Base-by-base conservation (phyloP, 352 stramenopile genomes). In the Globisporangium cederbergense region DNA sequence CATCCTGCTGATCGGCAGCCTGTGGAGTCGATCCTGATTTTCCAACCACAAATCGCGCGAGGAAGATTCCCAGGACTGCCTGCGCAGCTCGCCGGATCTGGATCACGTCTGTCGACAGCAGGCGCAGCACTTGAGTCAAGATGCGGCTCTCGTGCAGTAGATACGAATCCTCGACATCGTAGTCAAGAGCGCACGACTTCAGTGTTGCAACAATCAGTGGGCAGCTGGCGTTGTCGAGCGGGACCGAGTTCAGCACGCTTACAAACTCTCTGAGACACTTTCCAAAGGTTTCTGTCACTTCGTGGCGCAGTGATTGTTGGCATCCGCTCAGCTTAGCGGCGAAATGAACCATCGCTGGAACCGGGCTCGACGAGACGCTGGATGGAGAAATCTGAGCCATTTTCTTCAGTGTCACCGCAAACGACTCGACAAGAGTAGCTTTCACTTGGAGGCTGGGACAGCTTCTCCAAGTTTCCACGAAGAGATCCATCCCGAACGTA, bases 151-250 rank as follows among this genome's bases (percentile, higher is more conserved):
- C 80, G 14, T 89, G 71, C 1, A 94, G 66, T 9, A 94, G 70
- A 54, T 88, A 88, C 8, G 79, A 77, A 49, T 94, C 86, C 38
- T 93, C 83, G 8, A 87, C 58, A n/a, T 93, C 74, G 49, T 89
- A 94, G 50, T 94, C 86, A 16, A 93, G 74, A 25, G 73, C 78
- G 14, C 81, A 81, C 0, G 73, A 66, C 53, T 86, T 88, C 16
- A 92, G 69, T 8, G 89, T 60, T 9, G 67, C 67, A 50, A 83
- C 71, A 20, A 85, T 72, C 22, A 87, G 55, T 45, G 66, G 55
- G 32, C 70, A 74, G 53, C 55, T 59, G 45, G 53, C 52, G 16
- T 56, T 56, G 55, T 79, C 67, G n/a, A 67, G 59, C 10, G 56
- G 49, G 46, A 67, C 60, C 32, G 42, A 72, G 16, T 32, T 72